phyloP scores from a whole-genome alignment of 768 basidiomycete species.

The Sarcodon aspratus region DNA sequence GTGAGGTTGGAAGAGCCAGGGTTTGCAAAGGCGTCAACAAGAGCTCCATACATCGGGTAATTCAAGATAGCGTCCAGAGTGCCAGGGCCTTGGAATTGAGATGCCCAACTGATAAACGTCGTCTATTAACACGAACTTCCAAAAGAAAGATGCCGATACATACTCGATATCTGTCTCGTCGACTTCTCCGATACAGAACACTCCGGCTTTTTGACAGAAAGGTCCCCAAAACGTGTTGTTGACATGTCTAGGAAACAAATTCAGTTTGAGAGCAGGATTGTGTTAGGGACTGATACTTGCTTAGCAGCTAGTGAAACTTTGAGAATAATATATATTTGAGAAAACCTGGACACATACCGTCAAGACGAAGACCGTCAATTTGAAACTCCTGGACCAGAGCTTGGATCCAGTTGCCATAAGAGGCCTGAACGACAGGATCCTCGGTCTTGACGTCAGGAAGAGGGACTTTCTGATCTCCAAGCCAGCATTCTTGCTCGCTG shows the following conservation, averaged over 20 bases:
- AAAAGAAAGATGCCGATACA: slow-evolving; percentile 8
- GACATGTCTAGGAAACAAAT: slow-evolving; percentile 38
- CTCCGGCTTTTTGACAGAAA: slow-evolving; percentile 65
- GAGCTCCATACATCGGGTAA: slow-evolving; percentile 56
- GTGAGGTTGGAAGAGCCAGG: slow-evolving; percentile 57
- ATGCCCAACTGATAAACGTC: slow-evolving; percentile 29
- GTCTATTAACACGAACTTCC: slow-evolving; percentile 8
- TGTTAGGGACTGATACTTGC: slow-evolving; percentile 11
- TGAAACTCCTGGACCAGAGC: slow-evolving; percentile 56
- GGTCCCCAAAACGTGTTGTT: slow-evolving; percentile 64
- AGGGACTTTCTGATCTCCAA: slow-evolving; percentile 66
- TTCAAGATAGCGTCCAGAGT: slow-evolving; percentile 61
- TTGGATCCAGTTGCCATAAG: slow-evolving; percentile 60
- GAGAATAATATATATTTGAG: background rate
- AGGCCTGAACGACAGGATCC: slow-evolving; percentile 46
- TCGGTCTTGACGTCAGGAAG: slow-evolving; percentile 74
- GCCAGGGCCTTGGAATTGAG: slow-evolving; percentile 49
- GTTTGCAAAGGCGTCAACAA: slow-evolving; percentile 56
- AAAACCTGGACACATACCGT: slow-evolving; percentile 26
- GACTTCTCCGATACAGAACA: slow-evolving; percentile 84
- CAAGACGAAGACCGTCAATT: slow-evolving; percentile 84
- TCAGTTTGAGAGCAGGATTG: background rate
- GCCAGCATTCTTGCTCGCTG: slow-evolving; percentile 70
- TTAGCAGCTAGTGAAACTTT: slow-evolving; percentile 17
- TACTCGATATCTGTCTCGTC: slow-evolving; percentile 44